Conservation (phyloP, 345 rosid genomes). For the Brassica cretica region DNA sequence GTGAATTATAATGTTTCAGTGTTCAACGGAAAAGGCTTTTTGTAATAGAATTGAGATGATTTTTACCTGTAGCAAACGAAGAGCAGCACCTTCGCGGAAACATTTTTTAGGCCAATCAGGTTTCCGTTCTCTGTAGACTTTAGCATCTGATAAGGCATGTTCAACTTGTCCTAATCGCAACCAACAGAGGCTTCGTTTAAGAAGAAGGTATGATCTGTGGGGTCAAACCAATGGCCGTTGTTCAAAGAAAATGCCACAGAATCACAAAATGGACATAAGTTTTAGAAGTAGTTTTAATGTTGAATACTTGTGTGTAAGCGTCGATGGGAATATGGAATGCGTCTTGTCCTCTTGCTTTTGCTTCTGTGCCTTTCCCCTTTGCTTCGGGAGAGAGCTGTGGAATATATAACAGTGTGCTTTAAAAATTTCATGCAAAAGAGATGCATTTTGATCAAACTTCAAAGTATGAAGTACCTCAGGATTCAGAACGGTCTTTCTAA, state of each 20-base stretch:
- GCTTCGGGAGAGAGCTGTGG: too few relatives aligned
- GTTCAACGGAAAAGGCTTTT: too few relatives aligned
- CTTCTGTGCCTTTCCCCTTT: too few relatives aligned
- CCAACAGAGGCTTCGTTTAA: constrained; percentile 97
- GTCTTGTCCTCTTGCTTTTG: too few relatives aligned
- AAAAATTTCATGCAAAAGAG: too few relatives aligned
- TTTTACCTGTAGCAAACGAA: constrained; percentile 64
- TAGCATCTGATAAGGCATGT: constrained; percentile 76
- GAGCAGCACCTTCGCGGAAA: constrained; percentile 89
- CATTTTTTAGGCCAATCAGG: constrained; percentile 88
- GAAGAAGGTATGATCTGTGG: constrained; percentile 62
- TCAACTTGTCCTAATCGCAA: constrained; percentile 66
- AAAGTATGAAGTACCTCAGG: too few relatives aligned
- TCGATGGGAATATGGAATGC: constrained; percentile 64
- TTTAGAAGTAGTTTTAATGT: background rate
- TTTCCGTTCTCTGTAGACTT: constrained; percentile 63
- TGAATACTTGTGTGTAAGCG: constrained; percentile 75
- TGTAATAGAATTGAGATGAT: background rate
- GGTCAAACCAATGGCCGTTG: constrained; percentile 39
- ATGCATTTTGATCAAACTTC: too few relatives aligned
- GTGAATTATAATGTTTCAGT: background rate
- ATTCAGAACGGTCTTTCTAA: too few relatives aligned
- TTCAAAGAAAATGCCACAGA: too few relatives aligned
- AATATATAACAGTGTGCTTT: too few relatives aligned
- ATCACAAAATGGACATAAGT: too few relatives aligned